Evolutionary conservation across 202 grass and related monocot species (phyloP).

Genomic region (Sporobolus alterniflorus): DNA sequence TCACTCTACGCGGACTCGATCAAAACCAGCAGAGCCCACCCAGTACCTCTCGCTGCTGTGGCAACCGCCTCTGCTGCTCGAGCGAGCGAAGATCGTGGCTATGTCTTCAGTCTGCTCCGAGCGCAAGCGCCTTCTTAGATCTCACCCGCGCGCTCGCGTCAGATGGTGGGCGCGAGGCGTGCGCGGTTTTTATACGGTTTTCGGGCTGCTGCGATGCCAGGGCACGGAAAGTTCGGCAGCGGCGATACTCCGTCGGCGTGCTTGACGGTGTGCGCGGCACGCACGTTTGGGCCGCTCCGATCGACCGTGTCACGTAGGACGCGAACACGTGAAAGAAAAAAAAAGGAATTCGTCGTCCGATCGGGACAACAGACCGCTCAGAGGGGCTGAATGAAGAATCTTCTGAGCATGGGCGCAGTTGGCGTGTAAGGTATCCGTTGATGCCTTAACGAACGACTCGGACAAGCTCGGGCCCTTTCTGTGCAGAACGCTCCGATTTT

Average conservation of each 20-base stretch:
- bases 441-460: background rate
- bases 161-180: no score
- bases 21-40: no score
- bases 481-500: background rate
- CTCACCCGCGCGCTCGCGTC: no score
- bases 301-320: background rate
- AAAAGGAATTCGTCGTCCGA: background rate
- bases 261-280: background rate
- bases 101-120: no score
- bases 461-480: slow-evolving; percentile 5
- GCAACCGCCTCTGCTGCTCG: no score
- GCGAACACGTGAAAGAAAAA: background rate
- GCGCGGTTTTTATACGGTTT: background rate
- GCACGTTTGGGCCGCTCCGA: background rate
- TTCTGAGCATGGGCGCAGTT: background rate
- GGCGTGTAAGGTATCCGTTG: background rate
- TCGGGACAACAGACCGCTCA: background rate
- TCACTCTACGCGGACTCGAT: background rate
- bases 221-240: background rate
- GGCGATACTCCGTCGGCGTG: background rate
- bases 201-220: background rate
- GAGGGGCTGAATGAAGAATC: background rate
- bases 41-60: no score
- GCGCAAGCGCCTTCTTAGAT: no score
- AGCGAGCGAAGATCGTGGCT: no score